Percentiles rank a stretch among this genome's conserved stretches.
Evolutionary conservation across 495 filamentous ascomycete genomes (phyloP).

Genomic region (Jackrogersella minutella): DNA sequence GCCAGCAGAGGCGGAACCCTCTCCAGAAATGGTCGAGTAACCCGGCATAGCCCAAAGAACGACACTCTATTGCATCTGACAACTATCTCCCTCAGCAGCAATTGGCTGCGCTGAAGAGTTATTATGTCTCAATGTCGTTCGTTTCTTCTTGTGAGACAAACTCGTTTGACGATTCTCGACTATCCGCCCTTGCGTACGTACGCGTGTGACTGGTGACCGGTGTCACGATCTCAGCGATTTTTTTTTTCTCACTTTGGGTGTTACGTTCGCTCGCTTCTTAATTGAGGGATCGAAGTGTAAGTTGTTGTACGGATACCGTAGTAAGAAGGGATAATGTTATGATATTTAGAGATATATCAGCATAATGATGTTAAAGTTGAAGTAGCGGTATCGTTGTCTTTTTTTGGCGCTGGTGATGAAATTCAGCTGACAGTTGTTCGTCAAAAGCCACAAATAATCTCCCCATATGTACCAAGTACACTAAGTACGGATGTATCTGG

Average conservation of each 20-base stretch:
- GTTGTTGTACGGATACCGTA: not conserved
- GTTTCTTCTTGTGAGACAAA: slow-evolving; percentile 12
- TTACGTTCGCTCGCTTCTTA: not conserved
- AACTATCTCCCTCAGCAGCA: slow-evolving; percentile 13
- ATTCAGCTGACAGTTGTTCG: slow-evolving; percentile 33
- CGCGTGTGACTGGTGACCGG: slow-evolving; percentile 13
- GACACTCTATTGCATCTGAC: slow-evolving; percentile 4
- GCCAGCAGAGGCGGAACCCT: slow-evolving; percentile 40
- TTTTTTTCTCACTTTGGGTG: not conserved
- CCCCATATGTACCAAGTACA: not conserved
- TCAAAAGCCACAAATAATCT: slow-evolving; percentile 10
- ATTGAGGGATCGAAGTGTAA: not conserved
- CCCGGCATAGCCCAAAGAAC: slow-evolving; percentile 50
- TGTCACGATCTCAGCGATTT: not conserved
- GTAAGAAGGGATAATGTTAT: no score
- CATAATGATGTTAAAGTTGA: slow-evolving; percentile 2
- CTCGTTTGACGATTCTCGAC: not conserved
- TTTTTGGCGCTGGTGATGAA: slow-evolving; percentile 5
- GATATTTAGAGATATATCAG: not conserved
- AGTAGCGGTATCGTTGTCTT: not conserved
- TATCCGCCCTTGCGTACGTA: slow-evolving; percentile 13
- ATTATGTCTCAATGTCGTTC: slow-evolving; percentile 15
- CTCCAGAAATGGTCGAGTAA: slow-evolving; percentile 54
- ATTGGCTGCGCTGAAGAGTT: slow-evolving; percentile 14
- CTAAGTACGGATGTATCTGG: no score